phyloP scores from a whole-genome alignment of 1,284 basidiomycete genomes.

The Trametes versicolor region DNA sequence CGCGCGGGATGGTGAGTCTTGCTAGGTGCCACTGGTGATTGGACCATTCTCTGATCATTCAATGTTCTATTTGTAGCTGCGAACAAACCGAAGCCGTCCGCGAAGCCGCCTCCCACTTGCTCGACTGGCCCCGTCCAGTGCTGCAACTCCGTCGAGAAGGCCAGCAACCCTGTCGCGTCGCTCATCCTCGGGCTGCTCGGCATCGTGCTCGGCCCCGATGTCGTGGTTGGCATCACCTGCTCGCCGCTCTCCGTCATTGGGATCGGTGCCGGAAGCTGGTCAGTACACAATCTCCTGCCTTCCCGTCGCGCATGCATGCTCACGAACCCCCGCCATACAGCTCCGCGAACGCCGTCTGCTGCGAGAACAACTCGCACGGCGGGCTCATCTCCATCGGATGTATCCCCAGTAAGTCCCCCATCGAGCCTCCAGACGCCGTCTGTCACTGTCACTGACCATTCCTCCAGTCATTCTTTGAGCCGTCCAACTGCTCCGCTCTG shows the following conservation, averaged over 20 bases:
- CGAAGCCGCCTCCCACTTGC: constrained; percentile 30
- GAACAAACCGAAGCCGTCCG: constrained; percentile 21
- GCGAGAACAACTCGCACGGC: constrained; percentile 31
- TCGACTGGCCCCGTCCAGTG: constrained; percentile 42
- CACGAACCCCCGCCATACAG: neutral
- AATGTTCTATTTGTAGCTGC: constrained; percentile 8
- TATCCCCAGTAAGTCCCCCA: constrained; percentile 26
- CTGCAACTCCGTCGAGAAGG: constrained; percentile 36
- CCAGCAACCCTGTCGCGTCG: constrained; percentile 18
- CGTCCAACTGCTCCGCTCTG: neutral
- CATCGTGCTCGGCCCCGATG: constrained; percentile 34
- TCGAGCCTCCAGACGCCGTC: too few relatives aligned
- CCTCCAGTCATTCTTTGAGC: constrained; percentile 8
- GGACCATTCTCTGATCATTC: neutral
- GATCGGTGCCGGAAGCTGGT: constrained; percentile 37
- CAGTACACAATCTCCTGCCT: constrained; percentile 2
- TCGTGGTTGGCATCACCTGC: constrained; percentile 41
- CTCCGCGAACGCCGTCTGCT: constrained; percentile 25
- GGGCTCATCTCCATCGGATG: constrained; percentile 33
- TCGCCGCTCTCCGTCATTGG: constrained; percentile 39
- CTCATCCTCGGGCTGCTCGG: constrained; percentile 37
- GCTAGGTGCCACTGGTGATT: neutral
- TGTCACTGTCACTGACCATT: neutral
- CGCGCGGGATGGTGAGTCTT: constrained; percentile 20
- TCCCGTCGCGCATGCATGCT: neutral